A percentile compares a stretch with the other conserved stretches of the same genome.
Conservation (phyloP, 2,329 filamentous ascomycete species). For the Mycosphaerella sp. region DNA sequence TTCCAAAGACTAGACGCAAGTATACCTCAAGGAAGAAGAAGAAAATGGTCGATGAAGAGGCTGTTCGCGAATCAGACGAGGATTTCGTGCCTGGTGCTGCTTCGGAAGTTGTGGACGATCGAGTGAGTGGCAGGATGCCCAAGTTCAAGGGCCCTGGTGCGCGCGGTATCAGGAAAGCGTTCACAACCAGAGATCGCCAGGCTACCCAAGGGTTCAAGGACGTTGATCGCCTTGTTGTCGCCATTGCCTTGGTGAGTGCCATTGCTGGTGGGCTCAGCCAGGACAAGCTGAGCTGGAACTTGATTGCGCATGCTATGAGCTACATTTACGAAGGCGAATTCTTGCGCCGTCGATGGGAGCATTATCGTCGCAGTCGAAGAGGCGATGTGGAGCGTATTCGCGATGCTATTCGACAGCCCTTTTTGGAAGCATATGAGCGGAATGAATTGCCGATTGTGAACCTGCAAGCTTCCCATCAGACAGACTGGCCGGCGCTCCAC, state of each 20-base stretch:
- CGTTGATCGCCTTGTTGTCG: conserved; percentile 29
- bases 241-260: conserved; percentile 30
- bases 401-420: conserved; percentile 58
- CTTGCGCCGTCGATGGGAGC: conserved; percentile 37
- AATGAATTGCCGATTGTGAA: conserved; percentile 57
- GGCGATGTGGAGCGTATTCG: conserved; percentile 46
- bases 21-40: conserved; percentile 11
- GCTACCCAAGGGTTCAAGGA: conserved; percentile 25
- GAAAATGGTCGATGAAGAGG: conserved; percentile 5
- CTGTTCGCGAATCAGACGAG: conserved; percentile 7
- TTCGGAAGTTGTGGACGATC: not conserved
- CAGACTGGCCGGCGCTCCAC: conserved; percentile 63
- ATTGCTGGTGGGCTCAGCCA: conserved; percentile 36
- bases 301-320: conserved; percentile 37
- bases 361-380: conserved; percentile 21
- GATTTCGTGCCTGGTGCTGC: conserved; percentile 11
- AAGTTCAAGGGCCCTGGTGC: conserved; percentile 4
- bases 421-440: conserved; percentile 60
- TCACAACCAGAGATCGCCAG: conserved; percentile 19
- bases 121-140: not conserved
- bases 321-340: conserved; percentile 36
- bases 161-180: conserved; percentile 6
- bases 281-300: conserved; percentile 36
- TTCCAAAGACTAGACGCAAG: conserved; percentile 9
- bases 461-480: conserved; percentile 56